Evolutionary conservation across 768 basidiomycete genomes (phyloP), one percentile per base, ranked within the genome.

Genomic region (Boletus vinaceobasis): DNA sequence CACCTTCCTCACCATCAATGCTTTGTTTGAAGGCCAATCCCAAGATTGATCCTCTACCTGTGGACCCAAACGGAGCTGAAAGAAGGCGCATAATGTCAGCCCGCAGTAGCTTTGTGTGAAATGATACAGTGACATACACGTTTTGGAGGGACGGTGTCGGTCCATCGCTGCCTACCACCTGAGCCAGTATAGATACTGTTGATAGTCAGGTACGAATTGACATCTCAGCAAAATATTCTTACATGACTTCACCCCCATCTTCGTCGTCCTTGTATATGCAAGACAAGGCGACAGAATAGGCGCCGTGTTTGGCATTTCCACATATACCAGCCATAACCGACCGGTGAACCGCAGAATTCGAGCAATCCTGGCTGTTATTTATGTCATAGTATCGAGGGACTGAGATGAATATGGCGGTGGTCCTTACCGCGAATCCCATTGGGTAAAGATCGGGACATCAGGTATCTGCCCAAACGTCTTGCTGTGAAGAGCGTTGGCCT

Each of bases 201-300:
- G 29, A 49, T 19, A 31, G 31, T 58, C 38, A 59, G 56, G 33
- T 6, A 19, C 2, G n/a, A 0, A n/a, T 32, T 4, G n/a, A 26
- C 6, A 15, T 57, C 26, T 14, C 7, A 23, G 19, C 8, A 43
- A 45, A 44, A 31, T 14, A 9, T 44, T 2, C 63, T 33, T 49
- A 71, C 70, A 71, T 56, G 4, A 65, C 45, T 19, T 69, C 63
- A 1, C 67, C 68, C 0, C 53, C 54, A 37, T 69, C 68, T 38
- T 65, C 54, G 23, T 69, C 42, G 32, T 71, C 67, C 40, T 40
- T 7, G 50, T 71, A 69, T 9, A 7, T 9, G 21, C n/a, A 5
- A 2, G 69, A 67, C 21, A 69, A 4, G 9, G 36, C 55, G 33
- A 71, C 32, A 19, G 68, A 69, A 23, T 17, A 61, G 1, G 26